Conservation (phyloP, 352 stramenopile genomes). For the Globisporangium orthogonon region DNA sequence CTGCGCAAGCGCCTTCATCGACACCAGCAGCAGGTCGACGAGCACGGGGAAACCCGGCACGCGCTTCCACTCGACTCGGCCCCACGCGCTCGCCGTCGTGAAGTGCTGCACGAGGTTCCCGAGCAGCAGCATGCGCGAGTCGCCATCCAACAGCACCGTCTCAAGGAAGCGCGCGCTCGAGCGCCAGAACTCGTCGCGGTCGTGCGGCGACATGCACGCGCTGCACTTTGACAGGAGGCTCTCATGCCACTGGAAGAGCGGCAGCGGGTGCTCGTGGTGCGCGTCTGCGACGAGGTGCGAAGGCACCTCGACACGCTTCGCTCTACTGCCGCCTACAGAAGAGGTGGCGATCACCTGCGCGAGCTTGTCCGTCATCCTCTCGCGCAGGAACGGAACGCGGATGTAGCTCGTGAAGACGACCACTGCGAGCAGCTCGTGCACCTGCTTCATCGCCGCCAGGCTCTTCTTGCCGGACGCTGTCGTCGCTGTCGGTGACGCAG, state of each 20-base stretch:
- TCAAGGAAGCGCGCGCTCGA: slow-evolving; percentile 20
- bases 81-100: slow-evolving; percentile 25
- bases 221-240: slow-evolving; percentile 47
- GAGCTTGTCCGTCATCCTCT: slow-evolving; percentile 41
- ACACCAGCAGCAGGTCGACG: slow-evolving; percentile 30
- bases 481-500: not conserved
- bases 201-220: slow-evolving; percentile 29
- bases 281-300: slow-evolving; percentile 14
- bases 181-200: slow-evolving; percentile 42
- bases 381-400: slow-evolving; percentile 44
- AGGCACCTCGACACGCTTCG: not conserved
- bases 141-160: slow-evolving; percentile 26
- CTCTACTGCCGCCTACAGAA: not conserved
- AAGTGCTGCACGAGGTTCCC: slow-evolving; percentile 58
- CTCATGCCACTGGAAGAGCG: slow-evolving; percentile 52
- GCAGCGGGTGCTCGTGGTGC: slow-evolving; percentile 21
- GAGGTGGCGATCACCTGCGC: slow-evolving; percentile 18
- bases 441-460: not conserved
- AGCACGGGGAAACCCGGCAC: slow-evolving; percentile 47
- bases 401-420: slow-evolving; percentile 47
- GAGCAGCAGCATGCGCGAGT: slow-evolving; percentile 36
- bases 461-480: not conserved
- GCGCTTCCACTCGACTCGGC: slow-evolving; percentile 56
- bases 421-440: slow-evolving; percentile 27
- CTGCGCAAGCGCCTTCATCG: slow-evolving; percentile 34